Percentiles rank a stretch among this genome's conserved stretches.
Evolutionary conservation across 805 yeast genomes (phyloP).

Genomic region (Kodamaea jinghongensis): DNA sequence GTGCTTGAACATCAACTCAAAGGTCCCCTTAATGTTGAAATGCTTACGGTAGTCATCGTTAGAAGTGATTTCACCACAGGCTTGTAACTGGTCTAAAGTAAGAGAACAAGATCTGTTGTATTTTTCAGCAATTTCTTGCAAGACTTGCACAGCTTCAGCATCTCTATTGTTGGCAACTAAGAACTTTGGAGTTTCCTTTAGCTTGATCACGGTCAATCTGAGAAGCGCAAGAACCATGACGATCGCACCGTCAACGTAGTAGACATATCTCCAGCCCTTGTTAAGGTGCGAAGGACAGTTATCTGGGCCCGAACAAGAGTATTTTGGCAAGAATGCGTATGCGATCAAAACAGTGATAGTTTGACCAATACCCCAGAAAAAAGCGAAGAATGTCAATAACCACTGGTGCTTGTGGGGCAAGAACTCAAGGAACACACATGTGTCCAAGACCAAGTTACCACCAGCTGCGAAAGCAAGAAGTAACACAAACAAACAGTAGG

Average conservation of each 20-base stretch:
- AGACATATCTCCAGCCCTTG: conserved; percentile 61
- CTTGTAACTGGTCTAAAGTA: conserved; percentile 21
- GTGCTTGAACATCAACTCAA: conserved; percentile 9
- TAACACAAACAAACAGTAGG: conserved; percentile 49
- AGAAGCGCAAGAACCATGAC: conserved; percentile 38
- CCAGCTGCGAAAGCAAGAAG: conserved; percentile 49
- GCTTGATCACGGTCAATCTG: conserved; percentile 31
- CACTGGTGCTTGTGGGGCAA: conserved; percentile 51
- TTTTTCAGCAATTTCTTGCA: conserved; percentile 42
- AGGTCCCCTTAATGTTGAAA: conserved; percentile 7
- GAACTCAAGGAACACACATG: conserved; percentile 52
- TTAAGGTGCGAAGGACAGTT: conserved; percentile 46
- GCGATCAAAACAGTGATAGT: conserved; percentile 49
- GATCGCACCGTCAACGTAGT: conserved; percentile 46
- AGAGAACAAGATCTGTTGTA: conserved; percentile 19
- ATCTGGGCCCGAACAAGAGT: conserved; percentile 41
- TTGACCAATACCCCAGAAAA: conserved; percentile 47
- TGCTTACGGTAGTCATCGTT: conserved; percentile 20
- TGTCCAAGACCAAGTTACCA: conserved; percentile 56
- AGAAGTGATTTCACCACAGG: conserved; percentile 16
- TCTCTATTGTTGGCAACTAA: conserved; percentile 52
- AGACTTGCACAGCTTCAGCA: conserved; percentile 43
- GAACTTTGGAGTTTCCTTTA: conserved; percentile 58
- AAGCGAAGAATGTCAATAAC: conserved; percentile 47
- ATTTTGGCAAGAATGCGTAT: conserved; percentile 54